phyloP scores from a whole-genome alignment of 768 basidiomycete genomes.

The Floccularia luteovirens region DNA sequence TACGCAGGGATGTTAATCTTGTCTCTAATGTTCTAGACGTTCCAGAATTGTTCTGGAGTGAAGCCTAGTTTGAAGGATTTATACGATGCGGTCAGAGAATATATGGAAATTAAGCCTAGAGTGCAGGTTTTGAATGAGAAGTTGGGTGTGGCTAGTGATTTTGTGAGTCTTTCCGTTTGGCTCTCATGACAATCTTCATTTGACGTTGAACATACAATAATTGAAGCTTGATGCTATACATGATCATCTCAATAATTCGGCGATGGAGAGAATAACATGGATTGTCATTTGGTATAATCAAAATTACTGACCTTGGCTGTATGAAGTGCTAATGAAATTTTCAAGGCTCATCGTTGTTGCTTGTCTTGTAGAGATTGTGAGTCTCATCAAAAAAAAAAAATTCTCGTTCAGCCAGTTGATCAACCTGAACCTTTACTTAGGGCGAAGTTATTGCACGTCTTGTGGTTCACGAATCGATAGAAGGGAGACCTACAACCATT shows the following conservation, averaged over 20 bases:
- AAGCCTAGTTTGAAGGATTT: slow-evolving; percentile 83
- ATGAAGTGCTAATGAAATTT: slow-evolving; percentile 12
- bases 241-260: slow-evolving; percentile 83
- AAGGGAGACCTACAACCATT: slow-evolving; percentile 8
- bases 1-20: slow-evolving; percentile 84
- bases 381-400: slow-evolving; percentile 17
- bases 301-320: slow-evolving; percentile 11
- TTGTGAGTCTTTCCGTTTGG: slow-evolving; percentile 67
- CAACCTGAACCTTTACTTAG: slow-evolving; percentile 24
- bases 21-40: slow-evolving; percentile 92
- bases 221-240: slow-evolving; percentile 85
- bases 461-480: slow-evolving; percentile 55
- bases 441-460: slow-evolving; percentile 80
- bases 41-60: slow-evolving; percentile 92
- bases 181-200: neutral
- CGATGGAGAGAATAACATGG: slow-evolving; percentile 85
- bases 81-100: slow-evolving; percentile 90
- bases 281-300: slow-evolving; percentile 36
- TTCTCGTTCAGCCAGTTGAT: neutral
- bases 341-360: slow-evolving; percentile 84
- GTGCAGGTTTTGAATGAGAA: slow-evolving; percentile 87
- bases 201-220: slow-evolving; percentile 2
- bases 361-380: slow-evolving; percentile 78
- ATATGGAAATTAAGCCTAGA: slow-evolving; percentile 84
- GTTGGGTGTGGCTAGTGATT: slow-evolving; percentile 78